Percentiles rank a stretch among this genome's conserved stretches.
Evolutionary conservation across 768 basidiomycete species (phyloP).

Genomic region (Pulveroboletus sp.): DNA sequence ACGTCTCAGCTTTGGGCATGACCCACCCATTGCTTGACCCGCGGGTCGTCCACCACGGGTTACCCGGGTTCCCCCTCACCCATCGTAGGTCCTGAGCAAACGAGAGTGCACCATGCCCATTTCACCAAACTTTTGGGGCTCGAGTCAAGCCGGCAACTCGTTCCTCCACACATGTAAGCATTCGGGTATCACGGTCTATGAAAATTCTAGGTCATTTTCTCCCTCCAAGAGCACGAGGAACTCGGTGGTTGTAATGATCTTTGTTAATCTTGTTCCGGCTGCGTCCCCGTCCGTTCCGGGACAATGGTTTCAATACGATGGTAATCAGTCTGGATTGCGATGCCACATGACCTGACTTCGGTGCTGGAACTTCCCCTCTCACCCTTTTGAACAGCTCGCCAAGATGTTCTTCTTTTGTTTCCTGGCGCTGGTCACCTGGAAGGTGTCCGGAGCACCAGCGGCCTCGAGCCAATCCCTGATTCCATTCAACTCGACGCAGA

Average conservation of each 20-base stretch:
- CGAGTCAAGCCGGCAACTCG: too few relatives aligned
- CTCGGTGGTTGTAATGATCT: neutral
- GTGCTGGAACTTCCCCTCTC: neutral
- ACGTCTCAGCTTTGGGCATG: too few relatives aligned
- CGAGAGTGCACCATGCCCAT: too few relatives aligned
- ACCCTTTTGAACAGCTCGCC: neutral
- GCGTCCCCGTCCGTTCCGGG: conserved; percentile 2
- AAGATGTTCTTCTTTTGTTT: conserved; percentile 9
- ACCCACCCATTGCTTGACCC: too few relatives aligned
- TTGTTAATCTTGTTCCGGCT: neutral
- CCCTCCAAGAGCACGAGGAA: too few relatives aligned
- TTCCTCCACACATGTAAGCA: too few relatives aligned
- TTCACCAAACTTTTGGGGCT: too few relatives aligned
- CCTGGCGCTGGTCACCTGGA: conserved; percentile 18
- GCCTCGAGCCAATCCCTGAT: conserved; percentile 2
- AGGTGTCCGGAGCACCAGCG: conserved; percentile 9
- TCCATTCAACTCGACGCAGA: neutral
- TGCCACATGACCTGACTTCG: neutral
- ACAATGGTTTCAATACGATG: neutral
- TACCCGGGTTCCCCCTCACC: too few relatives aligned
- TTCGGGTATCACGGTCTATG: too few relatives aligned
- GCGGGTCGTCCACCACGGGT: too few relatives aligned
- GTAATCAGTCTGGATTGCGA: conserved; percentile 7
- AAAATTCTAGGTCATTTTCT: too few relatives aligned
- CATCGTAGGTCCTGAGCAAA: too few relatives aligned